Evolutionary conservation across 1,284 basidiomycete genomes (phyloP).

Genomic region (Somion occarium): DNA sequence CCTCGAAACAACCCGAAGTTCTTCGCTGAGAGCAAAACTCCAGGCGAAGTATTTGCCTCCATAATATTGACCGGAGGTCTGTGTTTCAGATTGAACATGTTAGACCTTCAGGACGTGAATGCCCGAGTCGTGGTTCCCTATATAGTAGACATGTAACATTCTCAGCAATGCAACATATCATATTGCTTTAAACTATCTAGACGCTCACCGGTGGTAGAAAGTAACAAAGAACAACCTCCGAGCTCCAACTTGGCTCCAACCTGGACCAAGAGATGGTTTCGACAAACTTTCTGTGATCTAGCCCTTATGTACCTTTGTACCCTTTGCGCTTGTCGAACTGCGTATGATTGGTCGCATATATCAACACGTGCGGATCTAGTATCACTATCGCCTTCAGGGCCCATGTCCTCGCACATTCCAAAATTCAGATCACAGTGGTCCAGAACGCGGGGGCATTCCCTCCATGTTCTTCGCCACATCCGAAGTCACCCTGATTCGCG

Average conservation of each 20-base stretch:
- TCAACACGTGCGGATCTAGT: constrained; percentile 1
- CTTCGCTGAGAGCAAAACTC: too few relatives aligned
- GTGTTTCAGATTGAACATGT: too few relatives aligned
- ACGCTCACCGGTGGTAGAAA: not conserved
- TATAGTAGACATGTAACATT: too few relatives aligned
- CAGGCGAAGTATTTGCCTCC: too few relatives aligned
- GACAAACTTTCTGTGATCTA: too few relatives aligned
- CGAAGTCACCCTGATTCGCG: constrained; percentile 9
- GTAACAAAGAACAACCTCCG: not conserved
- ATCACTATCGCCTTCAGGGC: not conserved
- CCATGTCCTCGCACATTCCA: not conserved
- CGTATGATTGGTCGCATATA: not conserved
- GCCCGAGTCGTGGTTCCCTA: too few relatives aligned
- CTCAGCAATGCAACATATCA: too few relatives aligned
- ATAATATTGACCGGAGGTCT: too few relatives aligned
- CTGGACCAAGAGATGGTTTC: not conserved
- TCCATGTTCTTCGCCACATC: not conserved
- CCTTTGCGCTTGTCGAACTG: not conserved
- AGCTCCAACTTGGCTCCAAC: not conserved
- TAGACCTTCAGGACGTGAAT: too few relatives aligned
- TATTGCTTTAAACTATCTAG: not conserved
- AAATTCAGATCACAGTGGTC: not conserved
- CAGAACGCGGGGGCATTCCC: constrained; percentile 5
- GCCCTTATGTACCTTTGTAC: too few relatives aligned
- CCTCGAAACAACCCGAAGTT: too few relatives aligned